These are phyloP conservation scores for Flammula alnicola DNA, from an alignment of 1,284 basidiomycete species.

Conservation along the genomic window DNA sequence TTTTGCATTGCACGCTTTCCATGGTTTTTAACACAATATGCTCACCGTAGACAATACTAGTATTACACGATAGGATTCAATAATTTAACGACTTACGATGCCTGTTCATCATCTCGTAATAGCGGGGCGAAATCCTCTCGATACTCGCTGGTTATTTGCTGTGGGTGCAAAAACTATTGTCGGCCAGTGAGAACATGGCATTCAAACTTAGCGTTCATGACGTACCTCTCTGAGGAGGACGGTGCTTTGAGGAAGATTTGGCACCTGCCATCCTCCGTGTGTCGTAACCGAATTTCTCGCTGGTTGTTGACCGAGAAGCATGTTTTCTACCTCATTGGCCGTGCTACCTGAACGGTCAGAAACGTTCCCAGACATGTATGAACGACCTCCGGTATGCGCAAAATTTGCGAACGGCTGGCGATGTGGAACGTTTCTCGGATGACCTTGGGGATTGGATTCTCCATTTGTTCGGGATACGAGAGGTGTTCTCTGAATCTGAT, in stretches of 20 bases:
- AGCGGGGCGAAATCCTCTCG: conserved; percentile 30
- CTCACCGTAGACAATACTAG: conserved; percentile 18
- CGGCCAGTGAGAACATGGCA: neutral
- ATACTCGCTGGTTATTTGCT: conserved; percentile 20
- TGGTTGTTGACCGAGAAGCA: conserved; percentile 42
- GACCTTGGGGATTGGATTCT: conserved; percentile 31
- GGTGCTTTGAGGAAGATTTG: conserved; percentile 21
- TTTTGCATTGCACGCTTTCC: conserved; percentile 6
- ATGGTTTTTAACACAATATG: conserved; percentile 7
- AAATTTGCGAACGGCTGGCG: conserved; percentile 49
- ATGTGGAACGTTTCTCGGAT: conserved; percentile 39
- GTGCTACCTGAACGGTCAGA: conserved; percentile 70
- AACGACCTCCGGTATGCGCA: conserved; percentile 32
- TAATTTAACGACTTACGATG: conserved; percentile 16
- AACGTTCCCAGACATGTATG: conserved; percentile 49
- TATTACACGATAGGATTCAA: conserved; percentile 13
- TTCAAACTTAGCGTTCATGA: neutral
- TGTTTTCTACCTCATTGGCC: conserved; percentile 66
- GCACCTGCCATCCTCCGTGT: conserved; percentile 25
- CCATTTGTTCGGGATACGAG: conserved; percentile 54
- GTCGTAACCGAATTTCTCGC: conserved; percentile 14
- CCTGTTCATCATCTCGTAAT: conserved; percentile 18
- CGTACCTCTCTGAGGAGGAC: conserved; percentile 26
- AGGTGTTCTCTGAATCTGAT: conserved; percentile 75
- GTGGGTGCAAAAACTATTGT: conserved; percentile 30